Percentiles rank a stretch among this genome's conserved stretches.
These are phyloP conservation scores for Malbranchea cinnamomea DNA, from an alignment of 2,329 filamentous ascomycete genomes.

Conservation along the genomic window DNA sequence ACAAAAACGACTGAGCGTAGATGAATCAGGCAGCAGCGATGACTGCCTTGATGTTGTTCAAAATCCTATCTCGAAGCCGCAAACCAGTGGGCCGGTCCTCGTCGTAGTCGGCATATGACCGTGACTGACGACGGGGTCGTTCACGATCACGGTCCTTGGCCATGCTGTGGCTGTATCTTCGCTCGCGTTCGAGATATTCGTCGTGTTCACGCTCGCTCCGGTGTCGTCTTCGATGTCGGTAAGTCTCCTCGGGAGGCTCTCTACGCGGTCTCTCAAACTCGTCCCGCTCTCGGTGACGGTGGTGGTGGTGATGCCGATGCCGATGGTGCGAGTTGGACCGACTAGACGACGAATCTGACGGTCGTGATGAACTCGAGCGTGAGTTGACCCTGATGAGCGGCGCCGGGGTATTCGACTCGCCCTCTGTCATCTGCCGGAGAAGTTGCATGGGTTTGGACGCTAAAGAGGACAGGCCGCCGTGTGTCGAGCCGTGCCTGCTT, in stretches of 20 bases:
- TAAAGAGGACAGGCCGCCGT: slow-evolving; percentile 13
- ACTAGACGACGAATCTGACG: slow-evolving; percentile 17
- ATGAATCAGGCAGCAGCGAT: slow-evolving; percentile 7
- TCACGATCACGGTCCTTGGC: slow-evolving; percentile 5
- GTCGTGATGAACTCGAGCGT: slow-evolving; percentile 14
- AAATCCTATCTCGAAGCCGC: slow-evolving; percentile 7
- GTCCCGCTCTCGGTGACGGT: slow-evolving; percentile 3
- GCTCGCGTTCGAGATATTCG: slow-evolving; percentile 3
- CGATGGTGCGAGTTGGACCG: slow-evolving; percentile 17
- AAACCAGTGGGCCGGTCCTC: slow-evolving; percentile 5
- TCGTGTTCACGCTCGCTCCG: slow-evolving; percentile 1
- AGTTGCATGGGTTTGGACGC: slow-evolving; percentile 13
- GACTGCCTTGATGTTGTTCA: slow-evolving; percentile 7
- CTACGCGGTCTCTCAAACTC: slow-evolving; percentile 1
- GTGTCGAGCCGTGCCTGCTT: slow-evolving; percentile 15
- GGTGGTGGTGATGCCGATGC: slow-evolving; percentile 13
- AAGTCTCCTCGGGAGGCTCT: slow-evolving; percentile 3
- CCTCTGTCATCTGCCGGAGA: slow-evolving; percentile 21
- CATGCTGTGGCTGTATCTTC: slow-evolving; percentile 6
- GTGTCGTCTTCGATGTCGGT: neutral
- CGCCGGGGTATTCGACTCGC: slow-evolving; percentile 25
- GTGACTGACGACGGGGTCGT: slow-evolving; percentile 3
- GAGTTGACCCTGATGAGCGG: slow-evolving; percentile 25
- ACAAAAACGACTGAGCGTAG: no score
- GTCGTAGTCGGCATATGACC: slow-evolving; percentile 3